These are phyloP conservation scores for Colletotrichum viniferum DNA, from an alignment of 2,329 filamentous ascomycete genomes.

Conservation along the genomic window DNA sequence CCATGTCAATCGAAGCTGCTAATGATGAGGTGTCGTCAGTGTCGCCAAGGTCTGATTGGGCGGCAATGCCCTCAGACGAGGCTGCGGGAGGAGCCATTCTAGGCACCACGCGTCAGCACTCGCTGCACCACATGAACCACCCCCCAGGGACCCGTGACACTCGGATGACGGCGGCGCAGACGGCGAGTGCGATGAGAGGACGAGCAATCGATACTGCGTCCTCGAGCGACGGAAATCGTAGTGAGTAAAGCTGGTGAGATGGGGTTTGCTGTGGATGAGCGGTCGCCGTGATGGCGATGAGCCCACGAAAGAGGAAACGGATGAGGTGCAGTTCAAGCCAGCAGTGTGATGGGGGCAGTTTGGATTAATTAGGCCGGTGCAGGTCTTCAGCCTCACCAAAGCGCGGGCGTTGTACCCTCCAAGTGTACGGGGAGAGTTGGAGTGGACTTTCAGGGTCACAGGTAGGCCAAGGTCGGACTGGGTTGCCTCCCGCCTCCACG, in stretches of 20 bases:
- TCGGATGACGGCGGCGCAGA: background rate
- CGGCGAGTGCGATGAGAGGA: background rate
- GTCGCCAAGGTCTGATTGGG: constrained; percentile 23
- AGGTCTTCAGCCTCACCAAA: constrained; percentile 20
- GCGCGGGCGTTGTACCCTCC: background rate
- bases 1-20: background rate
- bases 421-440: background rate
- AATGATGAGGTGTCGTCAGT: constrained; percentile 14
- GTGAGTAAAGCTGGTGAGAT: background rate
- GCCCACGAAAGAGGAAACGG: constrained; percentile 20
- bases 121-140: constrained; percentile 19
- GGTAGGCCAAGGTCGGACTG: constrained; percentile 8
- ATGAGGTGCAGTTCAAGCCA: constrained; percentile 14
- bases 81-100: constrained; percentile 24
- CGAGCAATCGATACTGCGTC: background rate
- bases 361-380: constrained; percentile 20
- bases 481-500: constrained; percentile 22
- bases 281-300: constrained; percentile 23
- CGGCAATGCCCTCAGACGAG: constrained; percentile 21
- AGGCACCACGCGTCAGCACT: constrained; percentile 22
- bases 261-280: background rate
- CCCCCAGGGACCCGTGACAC: constrained; percentile 12
- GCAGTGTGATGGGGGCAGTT: constrained; percentile 14
- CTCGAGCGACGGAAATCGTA: background rate
- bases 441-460: background rate